Percentiles rank a stretch among this genome's conserved stretches.
phyloP scores from a whole-genome alignment of 2,329 filamentous ascomycete genomes.

The Mycosphaerella arachidis region DNA sequence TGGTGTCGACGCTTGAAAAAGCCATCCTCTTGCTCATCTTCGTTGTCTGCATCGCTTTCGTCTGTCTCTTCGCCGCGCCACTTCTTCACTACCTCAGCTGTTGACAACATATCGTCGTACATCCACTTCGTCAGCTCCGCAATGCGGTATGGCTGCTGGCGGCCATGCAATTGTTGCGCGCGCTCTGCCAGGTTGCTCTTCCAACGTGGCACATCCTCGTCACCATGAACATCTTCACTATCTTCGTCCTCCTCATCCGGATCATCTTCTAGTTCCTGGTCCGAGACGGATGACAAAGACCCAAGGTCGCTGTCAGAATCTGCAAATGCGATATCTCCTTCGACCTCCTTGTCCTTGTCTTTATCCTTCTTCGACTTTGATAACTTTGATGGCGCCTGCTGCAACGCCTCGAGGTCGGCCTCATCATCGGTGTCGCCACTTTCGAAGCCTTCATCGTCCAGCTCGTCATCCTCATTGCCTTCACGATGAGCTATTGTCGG shows the following conservation, averaged over 20 bases:
- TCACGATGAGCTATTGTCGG: conserved; percentile 47
- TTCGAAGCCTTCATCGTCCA: conserved; percentile 48
- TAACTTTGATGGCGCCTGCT: conserved; percentile 45
- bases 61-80: conserved; percentile 68
- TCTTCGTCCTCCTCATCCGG: conserved; percentile 61
- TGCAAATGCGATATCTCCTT: conserved; percentile 80
- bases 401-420: conserved; percentile 39
- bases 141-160: conserved; percentile 68
- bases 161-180: conserved; percentile 66
- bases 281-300: conserved; percentile 66
- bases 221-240: conserved; percentile 56
- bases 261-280: conserved; percentile 50
- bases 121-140: conserved; percentile 80
- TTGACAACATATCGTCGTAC: conserved; percentile 76
- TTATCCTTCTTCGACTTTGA: conserved; percentile 49
- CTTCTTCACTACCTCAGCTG: conserved; percentile 67
- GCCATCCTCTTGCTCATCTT: conserved; percentile 58
- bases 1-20: conserved; percentile 58
- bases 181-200: conserved; percentile 79
- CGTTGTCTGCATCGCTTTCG: conserved; percentile 51
- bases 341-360: conserved; percentile 47
- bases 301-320: conserved; percentile 96
- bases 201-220: conserved; percentile 73
- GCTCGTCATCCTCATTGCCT: conserved; percentile 47
- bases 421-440: conserved; percentile 54